Evolutionary conservation across 1,284 basidiomycete species (phyloP).

Genomic region (Apiotrichum siamense): DNA sequence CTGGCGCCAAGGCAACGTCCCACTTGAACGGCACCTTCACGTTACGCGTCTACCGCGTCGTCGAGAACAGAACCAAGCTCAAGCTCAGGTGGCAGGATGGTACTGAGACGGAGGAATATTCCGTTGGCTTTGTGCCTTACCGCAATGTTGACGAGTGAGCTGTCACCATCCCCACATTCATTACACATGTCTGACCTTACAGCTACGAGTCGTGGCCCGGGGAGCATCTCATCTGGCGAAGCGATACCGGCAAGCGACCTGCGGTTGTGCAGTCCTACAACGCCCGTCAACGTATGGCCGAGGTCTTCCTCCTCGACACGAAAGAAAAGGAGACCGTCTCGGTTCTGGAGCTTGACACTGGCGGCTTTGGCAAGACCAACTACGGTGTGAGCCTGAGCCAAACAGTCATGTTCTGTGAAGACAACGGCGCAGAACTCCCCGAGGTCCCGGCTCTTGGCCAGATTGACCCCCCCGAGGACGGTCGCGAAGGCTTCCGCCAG

Average conservation of each 20-base stretch:
- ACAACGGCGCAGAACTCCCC: slow-evolving; percentile 31
- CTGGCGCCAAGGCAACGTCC: slow-evolving; percentile 17
- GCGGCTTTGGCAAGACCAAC: slow-evolving; percentile 49
- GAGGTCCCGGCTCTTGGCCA: slow-evolving; percentile 38
- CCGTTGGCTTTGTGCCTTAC: slow-evolving; percentile 70
- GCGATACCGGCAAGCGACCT: slow-evolving; percentile 58
- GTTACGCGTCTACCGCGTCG: slow-evolving; percentile 59
- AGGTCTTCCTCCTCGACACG: slow-evolving; percentile 34
- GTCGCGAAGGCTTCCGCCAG: slow-evolving; percentile 15
- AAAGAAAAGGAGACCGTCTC: slow-evolving; percentile 61
- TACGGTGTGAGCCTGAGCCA: slow-evolving; percentile 76
- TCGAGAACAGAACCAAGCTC: slow-evolving; percentile 62
- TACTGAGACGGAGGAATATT: slow-evolving; percentile 54
- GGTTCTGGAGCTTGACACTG: slow-evolving; percentile 76
- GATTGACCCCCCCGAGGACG: slow-evolving; percentile 24
- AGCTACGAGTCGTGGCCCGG: slow-evolving; percentile 61
- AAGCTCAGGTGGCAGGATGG: slow-evolving; percentile 89
- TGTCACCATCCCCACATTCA: not conserved
- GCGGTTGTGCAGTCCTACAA: slow-evolving; percentile 75
- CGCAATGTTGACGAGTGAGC: slow-evolving; percentile 51
- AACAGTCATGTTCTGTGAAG: slow-evolving; percentile 61
- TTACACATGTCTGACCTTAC: not conserved
- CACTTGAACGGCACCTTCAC: slow-evolving; percentile 43
- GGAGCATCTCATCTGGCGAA: slow-evolving; percentile 81
- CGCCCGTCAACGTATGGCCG: slow-evolving; percentile 64